Base-by-base conservation (phyloP, 176 grass and related monocot genomes). In the Raddia guianensis region DNA sequence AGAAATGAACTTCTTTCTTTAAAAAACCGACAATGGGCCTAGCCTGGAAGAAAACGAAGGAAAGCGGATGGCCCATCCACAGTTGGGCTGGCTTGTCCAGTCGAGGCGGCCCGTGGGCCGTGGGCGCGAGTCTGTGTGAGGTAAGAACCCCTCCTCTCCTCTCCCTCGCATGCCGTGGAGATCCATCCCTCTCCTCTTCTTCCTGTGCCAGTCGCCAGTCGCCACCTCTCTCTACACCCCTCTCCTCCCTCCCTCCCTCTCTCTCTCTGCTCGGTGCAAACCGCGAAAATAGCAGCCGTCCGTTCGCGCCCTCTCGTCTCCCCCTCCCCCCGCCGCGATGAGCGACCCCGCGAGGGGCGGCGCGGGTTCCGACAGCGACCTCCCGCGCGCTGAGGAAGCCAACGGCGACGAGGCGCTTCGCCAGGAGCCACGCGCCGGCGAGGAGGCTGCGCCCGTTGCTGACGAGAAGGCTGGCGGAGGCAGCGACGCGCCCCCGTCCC, bases 261-360 rank as follows among this genome's bases (percentile, higher is more conserved):
- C 57, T 63, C 43, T 20, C 66, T n/a, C n/a, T n/a, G n/a, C 83
- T 71, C 69, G 83, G 66, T 84, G 66, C 76, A 83, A 80, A 79
- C 69, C 89, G 80, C 84, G 84, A 90, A 87, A 84, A 91, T 89
- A 87, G 76, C 80, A 75, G 84, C 80, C 80, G 80, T 71, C 58
- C 80, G 76, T 84, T 72, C 69, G 54, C 55, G 76, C 83, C 74
- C 66, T 46, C 40, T 40, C 37, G 37, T 40, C 37, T 40, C 37
- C 18, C 14, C 40, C 63, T 46, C 45, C 60, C 44, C 54, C 67
- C 51, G 67, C 79, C 66, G 72, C 83, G 87, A 89, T 89, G 87
- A 89, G 73, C 72, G 88, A 74, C 85, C 37, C 37, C 37, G 84
- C 80, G 82, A 84, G 49, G 74, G 77, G 65, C 59, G 74, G 68